Conservation (phyloP, 1,139 yeast species). For the Lodderomyces oxycetoniae region DNA sequence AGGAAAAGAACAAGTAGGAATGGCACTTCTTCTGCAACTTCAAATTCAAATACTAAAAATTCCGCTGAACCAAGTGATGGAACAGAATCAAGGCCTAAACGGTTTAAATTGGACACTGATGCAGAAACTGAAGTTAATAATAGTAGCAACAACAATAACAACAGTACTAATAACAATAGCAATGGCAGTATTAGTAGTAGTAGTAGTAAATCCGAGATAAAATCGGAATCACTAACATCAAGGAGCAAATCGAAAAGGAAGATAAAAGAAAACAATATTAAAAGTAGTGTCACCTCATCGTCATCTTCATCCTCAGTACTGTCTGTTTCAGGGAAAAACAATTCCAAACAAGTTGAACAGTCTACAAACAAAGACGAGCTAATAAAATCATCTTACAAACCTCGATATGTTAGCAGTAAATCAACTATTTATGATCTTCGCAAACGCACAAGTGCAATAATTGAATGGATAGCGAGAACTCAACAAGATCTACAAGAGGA, state of each 20-base stretch:
- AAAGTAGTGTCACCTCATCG: slow-evolving; percentile 3
- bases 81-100: slow-evolving; percentile 1
- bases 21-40: slow-evolving; percentile 3
- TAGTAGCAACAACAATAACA: background rate
- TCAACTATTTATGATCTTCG: slow-evolving; percentile 77
- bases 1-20: slow-evolving; percentile 5
- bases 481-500: slow-evolving; percentile 77
- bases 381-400: slow-evolving; percentile 67
- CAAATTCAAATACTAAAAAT: background rate
- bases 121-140: slow-evolving; percentile 1
- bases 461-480: slow-evolving; percentile 84
- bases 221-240: background rate
- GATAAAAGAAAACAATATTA: background rate
- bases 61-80: background rate
- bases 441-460: slow-evolving; percentile 80
- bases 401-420: slow-evolving; percentile 74
- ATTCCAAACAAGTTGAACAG: background rate
- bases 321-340: slow-evolving; percentile 5
- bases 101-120: slow-evolving; percentile 8
- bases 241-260: background rate
- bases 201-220: background rate
- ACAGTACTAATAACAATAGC: background rate
- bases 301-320: slow-evolving; percentile 3
- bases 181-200: background rate
- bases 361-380: slow-evolving; percentile 32